Evolutionary conservation across 2,329 filamentous ascomycete genomes (phyloP), one percentile per base, ranked within the genome.

Genomic region (Talaromyces amestolkiae): DNA sequence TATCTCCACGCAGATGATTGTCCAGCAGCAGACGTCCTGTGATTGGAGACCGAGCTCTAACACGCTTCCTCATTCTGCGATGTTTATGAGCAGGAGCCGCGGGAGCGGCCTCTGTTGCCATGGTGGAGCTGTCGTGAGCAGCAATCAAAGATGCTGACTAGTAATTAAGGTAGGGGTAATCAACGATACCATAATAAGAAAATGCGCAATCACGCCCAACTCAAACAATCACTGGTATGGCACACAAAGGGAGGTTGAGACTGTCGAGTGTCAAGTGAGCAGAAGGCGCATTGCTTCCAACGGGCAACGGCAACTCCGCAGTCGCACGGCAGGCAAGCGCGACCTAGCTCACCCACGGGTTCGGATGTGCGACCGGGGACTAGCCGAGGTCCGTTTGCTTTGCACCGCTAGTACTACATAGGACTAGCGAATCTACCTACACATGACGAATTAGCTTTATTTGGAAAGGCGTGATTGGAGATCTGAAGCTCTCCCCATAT

Each of bases 1-100:
- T 85, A 74, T 97, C 92, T 62, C 91, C 92, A 78, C 90, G 91
- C 72, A 96, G 84, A 76, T 91, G 89, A 74, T 93, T 91, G 77
- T 97, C 93, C 65, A 97, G 86, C 43, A 96, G 85, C 60, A 98
- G 83, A 65, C 91, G 88, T 65, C 92, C 93, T 66, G 91, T 85
- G 66, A 96, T 84, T 51, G 93, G 85, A 8, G 90, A 85, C 76
- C 91, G 93, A 76, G 95, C 75, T 59, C 72, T 39, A 39, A 56
- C 33, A 66, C 73, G 81, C 64, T 81, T 78, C 69, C 81, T 76
- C 15, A 73, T 70, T 68, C 84, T 82, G 73, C 82, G 81, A 65
- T 82, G 77, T 69, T 84, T 81, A 69, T 83, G 80, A 47, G 27
- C 33, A 54, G 63, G 41, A 37, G 58, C 58, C 37, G 64, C 60